Conservation (phyloP, 1,284 basidiomycete species). For the Melampsora larici-populina region DNA sequence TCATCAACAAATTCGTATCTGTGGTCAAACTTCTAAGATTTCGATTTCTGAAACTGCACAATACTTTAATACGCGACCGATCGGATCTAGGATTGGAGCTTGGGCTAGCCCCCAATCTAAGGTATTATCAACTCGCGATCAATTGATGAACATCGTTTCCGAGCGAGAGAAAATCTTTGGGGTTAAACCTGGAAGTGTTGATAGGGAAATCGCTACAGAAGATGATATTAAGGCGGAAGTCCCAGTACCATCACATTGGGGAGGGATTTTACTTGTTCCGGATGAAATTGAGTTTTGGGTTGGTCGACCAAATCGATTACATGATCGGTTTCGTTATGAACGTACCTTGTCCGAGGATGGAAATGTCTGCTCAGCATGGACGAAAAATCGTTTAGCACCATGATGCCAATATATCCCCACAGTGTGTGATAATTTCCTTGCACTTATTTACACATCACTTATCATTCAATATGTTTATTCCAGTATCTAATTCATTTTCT, state of each 20-base stretch:
- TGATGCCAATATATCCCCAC: neutral
- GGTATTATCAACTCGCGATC: slow-evolving; percentile 66
- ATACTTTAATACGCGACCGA: slow-evolving; percentile 79
- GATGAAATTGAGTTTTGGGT: slow-evolving; percentile 88
- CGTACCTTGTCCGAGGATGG: slow-evolving; percentile 60
- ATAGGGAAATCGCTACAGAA: slow-evolving; percentile 44
- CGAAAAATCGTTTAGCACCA: slow-evolving; percentile 70
- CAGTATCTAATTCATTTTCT: no score
- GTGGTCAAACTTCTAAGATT: slow-evolving; percentile 78
- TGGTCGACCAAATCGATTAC: slow-evolving; percentile 71
- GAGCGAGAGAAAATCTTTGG: slow-evolving; percentile 65
- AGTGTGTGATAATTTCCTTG: no score
- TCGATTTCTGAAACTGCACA: slow-evolving; percentile 67
- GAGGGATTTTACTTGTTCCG: slow-evolving; percentile 89
- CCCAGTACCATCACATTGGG: slow-evolving; percentile 88
- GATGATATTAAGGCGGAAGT: slow-evolving; percentile 56
- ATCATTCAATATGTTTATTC: no score
- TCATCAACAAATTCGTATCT: slow-evolving; percentile 74
- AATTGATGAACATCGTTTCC: slow-evolving; percentile 64
- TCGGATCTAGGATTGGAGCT: slow-evolving; percentile 81
- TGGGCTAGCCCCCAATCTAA: slow-evolving; percentile 86
- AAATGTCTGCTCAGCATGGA: slow-evolving; percentile 59
- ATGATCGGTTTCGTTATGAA: slow-evolving; percentile 80
- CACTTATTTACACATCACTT: no score
- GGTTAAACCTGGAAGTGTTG: slow-evolving; percentile 53